Evolutionary conservation across 768 basidiomycete species (phyloP).

Genomic region (Pulveroboletus sp.): DNA sequence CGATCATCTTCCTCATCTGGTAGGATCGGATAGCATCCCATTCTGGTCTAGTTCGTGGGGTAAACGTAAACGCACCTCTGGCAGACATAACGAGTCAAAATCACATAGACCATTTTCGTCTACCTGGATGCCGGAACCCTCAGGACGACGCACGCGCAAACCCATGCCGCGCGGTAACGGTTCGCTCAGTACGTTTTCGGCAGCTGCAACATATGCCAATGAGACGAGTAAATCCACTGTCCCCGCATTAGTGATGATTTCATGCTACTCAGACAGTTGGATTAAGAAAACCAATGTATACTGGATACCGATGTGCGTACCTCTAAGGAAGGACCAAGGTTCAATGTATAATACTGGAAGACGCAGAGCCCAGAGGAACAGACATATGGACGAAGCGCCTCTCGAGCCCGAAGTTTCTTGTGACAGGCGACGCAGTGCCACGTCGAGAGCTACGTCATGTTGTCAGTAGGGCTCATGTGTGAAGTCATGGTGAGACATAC

Average conservation of each 20-base stretch:
- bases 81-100: constrained; percentile 44
- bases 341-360: constrained; percentile 65
- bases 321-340: constrained; percentile 65
- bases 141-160: constrained; percentile 43
- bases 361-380: constrained; percentile 62
- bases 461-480: no score
- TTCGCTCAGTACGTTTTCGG: constrained; percentile 50
- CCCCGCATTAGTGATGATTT: constrained; percentile 59
- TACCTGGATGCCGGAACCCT: background rate
- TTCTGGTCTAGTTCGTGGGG: constrained; percentile 35
- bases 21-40: background rate
- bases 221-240: constrained; percentile 69
- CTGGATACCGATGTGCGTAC: constrained; percentile 30
- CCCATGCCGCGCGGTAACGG: constrained; percentile 60
- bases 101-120: constrained; percentile 43
- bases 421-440: constrained; percentile 76
- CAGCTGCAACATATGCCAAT: constrained; percentile 53
- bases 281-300: background rate
- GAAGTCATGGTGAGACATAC: no score
- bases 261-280: constrained; percentile 44
- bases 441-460: constrained; percentile 63
- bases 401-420: constrained; percentile 48
- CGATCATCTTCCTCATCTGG: constrained; percentile 41
- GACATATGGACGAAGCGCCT: constrained; percentile 70
- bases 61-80: no score